Evolutionary conservation across 768 basidiomycete genomes (phyloP).

Genomic region (Tubosaeta sp.): DNA sequence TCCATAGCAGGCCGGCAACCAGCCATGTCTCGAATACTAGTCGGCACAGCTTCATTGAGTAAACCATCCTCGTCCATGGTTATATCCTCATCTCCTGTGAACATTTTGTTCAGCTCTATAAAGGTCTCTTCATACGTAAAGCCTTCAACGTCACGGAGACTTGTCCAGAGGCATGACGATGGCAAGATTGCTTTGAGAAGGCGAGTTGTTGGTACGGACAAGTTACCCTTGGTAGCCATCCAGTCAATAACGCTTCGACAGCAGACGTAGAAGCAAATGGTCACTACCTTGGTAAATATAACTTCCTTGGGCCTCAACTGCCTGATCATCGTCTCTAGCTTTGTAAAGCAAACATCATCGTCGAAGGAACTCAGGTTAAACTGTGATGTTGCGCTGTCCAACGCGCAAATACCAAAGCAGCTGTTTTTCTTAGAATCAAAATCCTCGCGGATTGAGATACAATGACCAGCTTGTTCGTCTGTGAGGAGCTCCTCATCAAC

Average conservation of each 20-base stretch:
- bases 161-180: constrained; percentile 82
- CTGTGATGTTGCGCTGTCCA: constrained; percentile 94
- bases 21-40: constrained; percentile 71
- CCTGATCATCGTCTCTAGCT: constrained; percentile 88
- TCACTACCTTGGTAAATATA: constrained; percentile 76
- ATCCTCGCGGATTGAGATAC: constrained; percentile 79
- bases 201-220: constrained; percentile 79
- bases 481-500: constrained; percentile 85
- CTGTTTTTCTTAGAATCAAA: constrained; percentile 35
- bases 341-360: constrained; percentile 90
- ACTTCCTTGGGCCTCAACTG: constrained; percentile 90
- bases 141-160: constrained; percentile 79
- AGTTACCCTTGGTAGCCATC: constrained; percentile 57
- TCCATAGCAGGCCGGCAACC: constrained; percentile 66
- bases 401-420: constrained; percentile 82
- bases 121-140: constrained; percentile 70
- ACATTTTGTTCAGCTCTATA: constrained; percentile 62
- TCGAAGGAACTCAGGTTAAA: constrained; percentile 88
- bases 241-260: not conserved
- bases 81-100: constrained; percentile 43
- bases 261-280: not conserved
- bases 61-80: constrained; percentile 43
- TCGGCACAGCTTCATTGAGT: constrained; percentile 47
- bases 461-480: constrained; percentile 94
- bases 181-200: constrained; percentile 80